A percentile compares a stretch with the other conserved stretches of the same genome.
These are phyloP conservation scores for Coniochaeta hoffmannii DNA, from an alignment of 2,329 filamentous ascomycete species.

Conservation along the genomic window DNA sequence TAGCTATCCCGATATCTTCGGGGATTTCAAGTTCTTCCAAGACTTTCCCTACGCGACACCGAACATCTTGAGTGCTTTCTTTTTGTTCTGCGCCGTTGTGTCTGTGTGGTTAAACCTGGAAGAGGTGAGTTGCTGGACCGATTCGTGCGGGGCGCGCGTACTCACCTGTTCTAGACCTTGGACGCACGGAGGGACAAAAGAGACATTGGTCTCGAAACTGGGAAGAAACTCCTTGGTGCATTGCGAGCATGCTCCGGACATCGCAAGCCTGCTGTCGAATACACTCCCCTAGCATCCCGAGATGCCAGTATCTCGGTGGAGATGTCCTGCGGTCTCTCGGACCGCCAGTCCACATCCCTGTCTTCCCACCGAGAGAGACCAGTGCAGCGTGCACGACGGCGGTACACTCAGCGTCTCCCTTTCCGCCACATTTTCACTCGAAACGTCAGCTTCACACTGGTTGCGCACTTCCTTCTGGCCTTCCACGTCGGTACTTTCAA, in stretches of 20 bases:
- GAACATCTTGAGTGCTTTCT: constrained; percentile 43
- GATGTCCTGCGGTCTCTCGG: constrained; percentile 16
- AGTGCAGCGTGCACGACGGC: constrained; percentile 13
- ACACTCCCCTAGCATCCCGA: constrained; percentile 25
- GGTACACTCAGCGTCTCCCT: constrained; percentile 39
- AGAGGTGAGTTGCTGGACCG: constrained; percentile 28
- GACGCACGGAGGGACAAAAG: constrained; percentile 32
- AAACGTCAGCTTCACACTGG: constrained; percentile 46
- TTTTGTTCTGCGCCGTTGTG: constrained; percentile 34
- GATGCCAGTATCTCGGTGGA: constrained; percentile 22
- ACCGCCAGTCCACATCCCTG: constrained; percentile 6
- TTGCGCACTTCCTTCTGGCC: constrained; percentile 62
- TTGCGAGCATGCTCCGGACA: constrained; percentile 17
- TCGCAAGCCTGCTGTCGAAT: constrained; percentile 15
- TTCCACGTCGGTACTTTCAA: constrained; percentile 73
- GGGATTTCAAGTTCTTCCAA: constrained; percentile 35
- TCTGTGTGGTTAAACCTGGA: constrained; percentile 43
- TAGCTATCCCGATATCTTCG: constrained; percentile 37
- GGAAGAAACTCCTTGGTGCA: constrained; percentile 23
- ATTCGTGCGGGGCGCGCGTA: too few relatives aligned
- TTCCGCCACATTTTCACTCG: constrained; percentile 49
- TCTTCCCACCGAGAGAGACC: constrained; percentile 2
- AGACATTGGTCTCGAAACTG: constrained; percentile 35
- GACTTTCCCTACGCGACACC: constrained; percentile 47
- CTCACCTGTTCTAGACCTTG: constrained; percentile 29